A percentile compares a stretch with the other conserved stretches of the same genome.
Conservation (phyloP, 805 yeast species). For the Sugiyamaella qingdaonensis region DNA sequence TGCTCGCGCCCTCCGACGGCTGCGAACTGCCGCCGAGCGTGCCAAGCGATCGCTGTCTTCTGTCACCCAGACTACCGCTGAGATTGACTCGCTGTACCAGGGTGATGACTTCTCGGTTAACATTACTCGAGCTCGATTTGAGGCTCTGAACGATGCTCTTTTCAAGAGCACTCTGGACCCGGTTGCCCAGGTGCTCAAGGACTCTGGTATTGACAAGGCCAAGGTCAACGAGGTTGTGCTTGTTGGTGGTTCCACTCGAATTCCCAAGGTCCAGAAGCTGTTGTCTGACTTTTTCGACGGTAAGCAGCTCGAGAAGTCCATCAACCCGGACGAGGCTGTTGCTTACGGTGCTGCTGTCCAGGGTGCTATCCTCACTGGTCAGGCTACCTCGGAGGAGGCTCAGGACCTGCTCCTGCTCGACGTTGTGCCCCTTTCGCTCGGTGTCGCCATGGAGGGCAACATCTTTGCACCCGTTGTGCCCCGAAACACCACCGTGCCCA, state of each 20-base stretch:
- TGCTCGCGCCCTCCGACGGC: constrained; percentile 95
- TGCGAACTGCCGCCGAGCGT: constrained; percentile 98
- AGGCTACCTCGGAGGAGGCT: constrained; percentile 82
- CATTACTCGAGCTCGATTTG: constrained; percentile 97
- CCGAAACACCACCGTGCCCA: constrained; percentile 99
- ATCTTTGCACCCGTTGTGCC: constrained; percentile 98
- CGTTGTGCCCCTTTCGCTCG: constrained; percentile 96
- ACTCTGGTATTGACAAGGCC: constrained; percentile 78
- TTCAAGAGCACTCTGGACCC: constrained; percentile 94
- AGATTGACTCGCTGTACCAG: constrained; percentile 89
- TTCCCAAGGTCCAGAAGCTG: constrained; percentile 95
- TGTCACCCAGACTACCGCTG: constrained; percentile 91
- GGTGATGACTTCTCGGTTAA: constrained; percentile 94
- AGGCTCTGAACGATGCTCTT: constrained; percentile 87
- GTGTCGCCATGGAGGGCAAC: constrained; percentile 99
- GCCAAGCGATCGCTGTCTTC: constrained; percentile 98
- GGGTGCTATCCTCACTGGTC: constrained; percentile 98
- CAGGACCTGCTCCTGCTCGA: constrained; percentile 93
- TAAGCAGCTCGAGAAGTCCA: constrained; percentile 92
- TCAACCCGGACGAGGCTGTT: constrained; percentile 99
- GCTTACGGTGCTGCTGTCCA: constrained; percentile 99
- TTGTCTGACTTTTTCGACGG: constrained; percentile 94
- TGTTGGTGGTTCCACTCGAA: constrained; percentile 99
- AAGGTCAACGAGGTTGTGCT: constrained; percentile 90
- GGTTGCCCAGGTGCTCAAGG: constrained; percentile 92